A percentile compares a stretch with the other conserved stretches of the same genome.
Conservation (phyloP, 768 basidiomycete species). For the Kwoniella mangroviensis region DNA sequence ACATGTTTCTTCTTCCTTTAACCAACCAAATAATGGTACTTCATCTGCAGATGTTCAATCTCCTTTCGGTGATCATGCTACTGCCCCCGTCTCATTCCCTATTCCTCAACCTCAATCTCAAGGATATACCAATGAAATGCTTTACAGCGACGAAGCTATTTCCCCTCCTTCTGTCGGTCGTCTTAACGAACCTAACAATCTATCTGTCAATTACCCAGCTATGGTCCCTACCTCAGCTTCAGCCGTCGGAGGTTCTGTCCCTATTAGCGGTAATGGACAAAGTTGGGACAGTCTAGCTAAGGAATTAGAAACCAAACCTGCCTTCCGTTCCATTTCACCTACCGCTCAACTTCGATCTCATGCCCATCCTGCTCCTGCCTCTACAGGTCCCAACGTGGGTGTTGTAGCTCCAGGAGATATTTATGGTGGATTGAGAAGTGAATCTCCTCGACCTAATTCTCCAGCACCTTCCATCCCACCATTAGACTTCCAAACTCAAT, state of each 20-base stretch:
- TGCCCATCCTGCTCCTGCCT: slow-evolving; percentile 20
- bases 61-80: slow-evolving; percentile 20
- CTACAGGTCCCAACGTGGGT: neutral
- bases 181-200: slow-evolving; percentile 33
- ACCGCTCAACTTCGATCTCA: slow-evolving; percentile 47
- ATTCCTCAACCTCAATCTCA: slow-evolving; percentile 9
- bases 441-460: slow-evolving; percentile 19
- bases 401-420: slow-evolving; percentile 3
- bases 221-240: slow-evolving; percentile 38
- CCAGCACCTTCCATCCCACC: slow-evolving; percentile 36
- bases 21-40: slow-evolving; percentile 6
- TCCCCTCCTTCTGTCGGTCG: slow-evolving; percentile 15
- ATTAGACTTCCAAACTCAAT: slow-evolving; percentile 36
- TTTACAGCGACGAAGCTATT: slow-evolving; percentile 10
- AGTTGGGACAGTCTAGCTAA: slow-evolving; percentile 45
- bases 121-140: slow-evolving; percentile 16
- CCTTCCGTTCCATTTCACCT: slow-evolving; percentile 53
- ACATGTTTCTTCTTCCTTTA: slow-evolving; percentile 15
- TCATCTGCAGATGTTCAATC: slow-evolving; percentile 11
- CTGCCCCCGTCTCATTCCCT: slow-evolving; percentile 19
- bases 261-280: slow-evolving; percentile 12
- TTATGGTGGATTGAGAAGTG: slow-evolving; percentile 1
- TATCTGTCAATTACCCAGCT: slow-evolving; percentile 44
- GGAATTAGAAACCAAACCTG: slow-evolving; percentile 42
- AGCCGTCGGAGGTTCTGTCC: slow-evolving; percentile 5